Base-by-base conservation (phyloP, 805 yeast species). In the Naumovozyma castellii region DNA sequence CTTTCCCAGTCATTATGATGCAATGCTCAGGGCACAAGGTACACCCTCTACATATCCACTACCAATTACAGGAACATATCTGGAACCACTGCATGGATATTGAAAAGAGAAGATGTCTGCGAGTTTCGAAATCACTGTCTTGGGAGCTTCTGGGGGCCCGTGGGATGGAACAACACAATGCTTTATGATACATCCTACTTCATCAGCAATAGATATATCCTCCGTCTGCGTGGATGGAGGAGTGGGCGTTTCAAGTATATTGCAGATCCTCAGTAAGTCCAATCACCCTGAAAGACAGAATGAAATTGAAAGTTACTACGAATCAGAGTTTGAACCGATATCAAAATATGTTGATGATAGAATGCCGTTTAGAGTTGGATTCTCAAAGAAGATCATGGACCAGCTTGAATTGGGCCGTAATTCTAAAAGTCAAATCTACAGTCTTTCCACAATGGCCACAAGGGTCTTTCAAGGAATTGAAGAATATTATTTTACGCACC, bases 131-230 rank as follows among this genome's bases (percentile, higher is more conserved):
- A 49, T 83, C 15, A 75, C 82, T 1, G 72, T 80, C 18, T 61
- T 83, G 45, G 96, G 96, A 5, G 73, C 84, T 18, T 73, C 84
- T 2, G 96, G 96, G 5, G 96, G 96, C 2, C 95, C 95, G 0
- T 54, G 78, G 10, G 92, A 84, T 25, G 73, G 78, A 5, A 64
- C 69, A 14, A 84, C 82, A 3, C 84, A 90, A 46, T 69, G 84
- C 2, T 72, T 78, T 43, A 61, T 87, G 39, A 48, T 87, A 15
- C 82, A 84, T 51, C 78, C 86, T 0, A 51, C 69, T n/a, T n/a
- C n/a, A 4, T 43, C 47, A 9, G 35, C 54, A 12, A 43, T 51
- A 2, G 39, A 56, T 8, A 38, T 53, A 32, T 61, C 68, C 18
- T 49, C 81, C 5, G 43, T 85, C 2, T 73, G 80, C 35, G 59